Percentiles rank a stretch among this genome's conserved stretches.
phyloP scores from a whole-genome alignment of 2,329 filamentous ascomycete genomes.

The Beauveria sp. region DNA sequence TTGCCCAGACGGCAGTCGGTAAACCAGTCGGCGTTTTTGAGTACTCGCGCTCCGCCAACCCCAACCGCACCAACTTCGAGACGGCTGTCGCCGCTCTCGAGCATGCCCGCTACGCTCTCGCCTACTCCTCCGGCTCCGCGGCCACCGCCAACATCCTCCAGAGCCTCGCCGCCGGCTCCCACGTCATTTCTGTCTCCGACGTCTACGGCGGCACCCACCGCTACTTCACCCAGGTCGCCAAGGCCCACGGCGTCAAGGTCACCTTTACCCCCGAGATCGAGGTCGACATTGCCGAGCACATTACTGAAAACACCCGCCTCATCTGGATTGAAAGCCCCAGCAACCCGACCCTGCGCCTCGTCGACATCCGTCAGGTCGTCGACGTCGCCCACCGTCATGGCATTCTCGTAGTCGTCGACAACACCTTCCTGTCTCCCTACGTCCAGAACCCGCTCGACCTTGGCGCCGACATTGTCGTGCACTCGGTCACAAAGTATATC shows the following conservation, averaged over 20 bases:
- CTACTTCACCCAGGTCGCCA: conserved; percentile 97
- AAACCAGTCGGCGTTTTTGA: conserved; percentile 84
- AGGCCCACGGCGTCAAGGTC: conserved; percentile 87
- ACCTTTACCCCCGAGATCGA: conserved; percentile 93
- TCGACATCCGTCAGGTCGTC: conserved; percentile 84
- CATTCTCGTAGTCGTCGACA: conserved; percentile 96
- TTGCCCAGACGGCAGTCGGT: conserved; percentile 83
- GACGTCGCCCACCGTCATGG: conserved; percentile 78
- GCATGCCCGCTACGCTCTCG: conserved; percentile 84
- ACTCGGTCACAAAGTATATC: conserved; percentile 98
- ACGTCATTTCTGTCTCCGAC: conserved; percentile 94
- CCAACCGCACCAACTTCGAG: conserved; percentile 94
- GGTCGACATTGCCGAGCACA: conserved; percentile 75
- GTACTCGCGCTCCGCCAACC: conserved; percentile 89
- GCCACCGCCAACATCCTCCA: conserved; percentile 91
- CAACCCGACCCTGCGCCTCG: conserved; percentile 87
- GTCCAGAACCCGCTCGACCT: conserved; percentile 93
- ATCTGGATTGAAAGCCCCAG: conserved; percentile 94
- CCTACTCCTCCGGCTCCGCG: conserved; percentile 89
- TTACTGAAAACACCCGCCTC: conserved; percentile 81
- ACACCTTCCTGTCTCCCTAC: conserved; percentile 95
- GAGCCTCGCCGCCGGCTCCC: conserved; percentile 80
- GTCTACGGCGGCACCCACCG: conserved; percentile 97
- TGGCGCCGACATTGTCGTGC: conserved; percentile 92
- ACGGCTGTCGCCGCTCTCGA: conserved; percentile 84